phyloP scores from a whole-genome alignment of 345 rosid species.

The Ceriops zippeliana region DNA sequence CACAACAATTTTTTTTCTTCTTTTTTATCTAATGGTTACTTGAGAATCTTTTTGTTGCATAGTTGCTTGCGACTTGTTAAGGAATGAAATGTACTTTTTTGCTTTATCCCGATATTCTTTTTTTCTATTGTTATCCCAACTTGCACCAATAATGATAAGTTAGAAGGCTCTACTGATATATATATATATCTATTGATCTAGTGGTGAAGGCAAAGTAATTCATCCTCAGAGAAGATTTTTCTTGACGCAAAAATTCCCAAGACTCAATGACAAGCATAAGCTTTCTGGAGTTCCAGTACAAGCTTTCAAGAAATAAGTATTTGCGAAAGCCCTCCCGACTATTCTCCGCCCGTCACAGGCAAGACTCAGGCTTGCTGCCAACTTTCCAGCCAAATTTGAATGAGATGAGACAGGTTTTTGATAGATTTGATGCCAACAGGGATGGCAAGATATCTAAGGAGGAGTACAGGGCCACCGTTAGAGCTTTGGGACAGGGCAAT shows the following conservation, averaged over 20 bases:
- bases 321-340: slow-evolving; percentile 57
- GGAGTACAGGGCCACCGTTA: slow-evolving; percentile 66
- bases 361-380: slow-evolving; percentile 38
- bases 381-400: slow-evolving; percentile 46
- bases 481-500: slow-evolving; percentile 56
- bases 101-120: background rate
- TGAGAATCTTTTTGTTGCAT: slow-evolving; percentile 21
- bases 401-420: slow-evolving; percentile 68
- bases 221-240: background rate
- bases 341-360: slow-evolving; percentile 53
- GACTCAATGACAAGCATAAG: slow-evolving; percentile 42
- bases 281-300: slow-evolving; percentile 72
- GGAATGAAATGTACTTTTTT: slow-evolving; percentile 16
- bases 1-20: slow-evolving; percentile 11
- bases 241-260: background rate
- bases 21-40: background rate
- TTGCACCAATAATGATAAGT: background rate
- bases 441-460: slow-evolving; percentile 81
- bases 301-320: slow-evolving; percentile 55
- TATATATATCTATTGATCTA: background rate
- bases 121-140: background rate
- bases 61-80: slow-evolving; percentile 8
- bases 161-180: background rate
- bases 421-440: slow-evolving; percentile 65
- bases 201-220: background rate